Percentiles rank a stretch among this genome's conserved stretches.
Conservation (phyloP, 495 filamentous ascomycete species). For the Clavariopsis aquatica region DNA sequence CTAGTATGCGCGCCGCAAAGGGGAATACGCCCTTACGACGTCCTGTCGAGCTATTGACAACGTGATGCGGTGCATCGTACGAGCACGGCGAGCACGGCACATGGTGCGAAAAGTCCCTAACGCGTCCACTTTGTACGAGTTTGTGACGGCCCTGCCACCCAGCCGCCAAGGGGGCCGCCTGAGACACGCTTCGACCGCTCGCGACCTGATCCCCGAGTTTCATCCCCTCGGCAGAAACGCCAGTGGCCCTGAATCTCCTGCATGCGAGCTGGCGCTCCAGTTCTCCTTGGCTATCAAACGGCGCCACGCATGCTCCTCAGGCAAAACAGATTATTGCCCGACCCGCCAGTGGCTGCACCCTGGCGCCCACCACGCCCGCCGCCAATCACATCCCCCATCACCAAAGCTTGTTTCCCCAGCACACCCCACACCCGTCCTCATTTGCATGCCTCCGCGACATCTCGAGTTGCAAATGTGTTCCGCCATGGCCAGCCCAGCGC, state of each 20-base stretch:
- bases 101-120: too few relatives aligned
- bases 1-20: neutral
- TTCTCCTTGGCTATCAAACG: conserved; percentile 29
- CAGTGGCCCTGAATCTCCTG: conserved; percentile 11
- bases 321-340: conserved; percentile 17
- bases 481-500: conserved; percentile 25
- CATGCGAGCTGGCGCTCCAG: conserved; percentile 3
- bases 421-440: conserved; percentile 8
- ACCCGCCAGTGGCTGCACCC: conserved; percentile 30
- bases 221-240: conserved; percentile 32
- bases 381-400: conserved; percentile 23
- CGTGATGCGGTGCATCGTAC: neutral
- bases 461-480: conserved; percentile 33
- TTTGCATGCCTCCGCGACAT: conserved; percentile 21
- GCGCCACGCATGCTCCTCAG: conserved; percentile 25
- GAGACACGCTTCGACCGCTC: conserved; percentile 20
- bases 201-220: conserved; percentile 21
- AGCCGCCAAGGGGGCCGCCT: conserved; percentile 6
- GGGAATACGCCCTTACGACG: neutral
- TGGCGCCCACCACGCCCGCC: conserved; percentile 10
- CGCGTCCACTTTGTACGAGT: too few relatives aligned
- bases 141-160: too few relatives aligned
- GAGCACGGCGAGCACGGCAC: too few relatives aligned
- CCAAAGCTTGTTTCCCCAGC: conserved; percentile 9
- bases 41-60: neutral